A percentile compares a stretch with the other conserved stretches of the same genome.
Evolutionary conservation across 805 yeast genomes (phyloP).

Genomic region (Cyberlindnera xylosilytica): DNA sequence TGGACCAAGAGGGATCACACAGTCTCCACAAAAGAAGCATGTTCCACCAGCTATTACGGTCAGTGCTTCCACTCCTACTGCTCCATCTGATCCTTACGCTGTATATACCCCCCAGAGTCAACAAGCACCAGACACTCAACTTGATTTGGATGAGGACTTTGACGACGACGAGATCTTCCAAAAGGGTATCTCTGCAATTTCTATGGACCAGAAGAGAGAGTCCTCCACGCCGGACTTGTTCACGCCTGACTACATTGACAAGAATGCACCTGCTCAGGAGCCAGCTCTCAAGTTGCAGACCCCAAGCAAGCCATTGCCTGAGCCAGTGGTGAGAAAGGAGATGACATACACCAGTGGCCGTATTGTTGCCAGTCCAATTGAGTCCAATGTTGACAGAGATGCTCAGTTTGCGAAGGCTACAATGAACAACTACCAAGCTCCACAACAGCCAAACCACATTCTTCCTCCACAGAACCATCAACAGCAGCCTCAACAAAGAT

Average conservation of each 20-base stretch:
- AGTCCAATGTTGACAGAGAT: constrained; percentile 8
- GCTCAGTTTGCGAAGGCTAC: constrained; percentile 10
- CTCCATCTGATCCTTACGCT: constrained; percentile 13
- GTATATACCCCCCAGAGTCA: not conserved
- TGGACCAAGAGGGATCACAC: constrained; percentile 1
- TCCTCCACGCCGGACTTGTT: constrained; percentile 18
- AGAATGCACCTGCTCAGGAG: constrained; percentile 11
- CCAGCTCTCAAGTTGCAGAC: constrained; percentile 16
- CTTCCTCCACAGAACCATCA: constrained; percentile 1
- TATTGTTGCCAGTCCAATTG: constrained; percentile 17
- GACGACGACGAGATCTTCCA: constrained; percentile 28
- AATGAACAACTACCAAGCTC: not conserved
- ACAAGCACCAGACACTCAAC: not conserved
- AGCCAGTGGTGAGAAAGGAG: constrained; percentile 15
- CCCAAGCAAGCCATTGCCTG: constrained; percentile 15
- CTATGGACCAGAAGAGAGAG: constrained; percentile 7
- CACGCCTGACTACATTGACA: constrained; percentile 27
- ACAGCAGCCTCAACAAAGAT: not conserved
- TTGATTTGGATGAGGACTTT: constrained; percentile 26
- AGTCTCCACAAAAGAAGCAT: not conserved
- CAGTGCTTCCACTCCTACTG: not conserved
- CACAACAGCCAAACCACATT: constrained; percentile 3
- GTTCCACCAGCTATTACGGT: not conserved
- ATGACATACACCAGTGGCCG: constrained; percentile 25
- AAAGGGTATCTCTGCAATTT: constrained; percentile 24